Percentiles rank a stretch among this genome's conserved stretches.
phyloP scores from a whole-genome alignment of 345 rosid species.

The Hevea brasiliensis region DNA sequence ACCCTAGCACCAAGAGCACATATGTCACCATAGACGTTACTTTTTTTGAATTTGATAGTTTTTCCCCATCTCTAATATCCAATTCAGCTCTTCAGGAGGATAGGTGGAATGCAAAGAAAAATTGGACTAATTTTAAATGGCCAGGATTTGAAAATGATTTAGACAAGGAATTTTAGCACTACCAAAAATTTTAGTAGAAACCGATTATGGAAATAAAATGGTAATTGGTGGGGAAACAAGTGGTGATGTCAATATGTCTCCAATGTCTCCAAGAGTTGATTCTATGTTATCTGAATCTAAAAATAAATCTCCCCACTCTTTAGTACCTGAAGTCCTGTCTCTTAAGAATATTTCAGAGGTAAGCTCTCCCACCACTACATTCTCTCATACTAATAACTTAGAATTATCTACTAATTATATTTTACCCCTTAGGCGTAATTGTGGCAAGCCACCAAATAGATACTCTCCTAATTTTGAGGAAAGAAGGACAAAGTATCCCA shows the following conservation, averaged over 20 bases:
- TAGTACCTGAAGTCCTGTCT: too few species aligned
- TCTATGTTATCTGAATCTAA: too few species aligned
- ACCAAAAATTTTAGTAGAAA: too few species aligned
- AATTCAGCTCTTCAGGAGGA: slow-evolving; percentile 12
- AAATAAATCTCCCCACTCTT: too few species aligned
- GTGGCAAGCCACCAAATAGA: neutral
- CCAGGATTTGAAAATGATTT: neutral
- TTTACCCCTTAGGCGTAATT: neutral
- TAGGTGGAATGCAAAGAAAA: neutral
- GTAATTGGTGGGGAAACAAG: too few species aligned
- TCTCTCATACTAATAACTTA: too few species aligned
- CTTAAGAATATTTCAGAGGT: neutral
- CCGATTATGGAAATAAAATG: too few species aligned
- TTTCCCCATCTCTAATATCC: neutral
- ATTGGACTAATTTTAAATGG: neutral
- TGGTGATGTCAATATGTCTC: too few species aligned
- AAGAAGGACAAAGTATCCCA: neutral
- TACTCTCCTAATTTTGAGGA: neutral
- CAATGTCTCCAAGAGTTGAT: too few species aligned
- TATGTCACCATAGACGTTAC: neutral
- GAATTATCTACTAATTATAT: neutral
- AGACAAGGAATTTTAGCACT: too few species aligned
- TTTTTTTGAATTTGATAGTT: neutral
- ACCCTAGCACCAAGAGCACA: neutral
- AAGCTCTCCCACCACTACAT: neutral